A percentile compares a stretch with the other conserved stretches of the same genome.
Evolutionary conservation across 1,284 basidiomycete species (phyloP).

Genomic region (Farysia itapuensis): DNA sequence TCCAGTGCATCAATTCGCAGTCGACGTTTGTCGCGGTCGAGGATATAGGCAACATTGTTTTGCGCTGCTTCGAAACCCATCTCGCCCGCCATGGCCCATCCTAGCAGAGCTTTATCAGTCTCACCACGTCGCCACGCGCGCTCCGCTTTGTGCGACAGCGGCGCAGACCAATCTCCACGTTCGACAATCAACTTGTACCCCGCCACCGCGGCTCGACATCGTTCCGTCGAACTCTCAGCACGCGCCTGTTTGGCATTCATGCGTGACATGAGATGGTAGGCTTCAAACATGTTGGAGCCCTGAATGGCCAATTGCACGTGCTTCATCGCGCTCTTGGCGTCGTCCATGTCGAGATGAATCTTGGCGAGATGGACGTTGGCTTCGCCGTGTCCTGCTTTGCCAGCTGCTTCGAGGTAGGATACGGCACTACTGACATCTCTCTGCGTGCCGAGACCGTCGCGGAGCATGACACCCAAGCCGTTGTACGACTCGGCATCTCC

Average conservation of each 20-base stretch:
- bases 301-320: slow-evolving; percentile 30
- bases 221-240: slow-evolving; percentile 15
- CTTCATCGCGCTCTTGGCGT: slow-evolving; percentile 24
- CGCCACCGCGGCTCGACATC: slow-evolving; percentile 34
- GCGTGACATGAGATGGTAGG: slow-evolving; percentile 38
- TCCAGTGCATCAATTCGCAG: slow-evolving; percentile 7
- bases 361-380: slow-evolving; percentile 88
- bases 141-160: slow-evolving; percentile 51
- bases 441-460: slow-evolving; percentile 77
- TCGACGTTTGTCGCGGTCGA: slow-evolving; percentile 68
- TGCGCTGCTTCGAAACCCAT: slow-evolving; percentile 88
- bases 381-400: slow-evolving; percentile 69
- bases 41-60: slow-evolving; percentile 89
- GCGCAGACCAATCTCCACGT: slow-evolving; percentile 53
- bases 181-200: slow-evolving; percentile 47
- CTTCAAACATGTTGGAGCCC: slow-evolving; percentile 38
- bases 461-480: slow-evolving; percentile 84
- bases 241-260: slow-evolving; percentile 35
- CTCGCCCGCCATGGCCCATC: slow-evolving; percentile 83
- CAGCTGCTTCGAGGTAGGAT: slow-evolving; percentile 75
- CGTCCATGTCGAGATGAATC: slow-evolving; percentile 63
- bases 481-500: slow-evolving; percentile 86
- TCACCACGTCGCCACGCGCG: slow-evolving; percentile 52
- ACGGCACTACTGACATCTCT: slow-evolving; percentile 65
- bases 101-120: slow-evolving; percentile 40